Conservation (phyloP, 1,284 basidiomycete species). For the Apiotrichum sp. region DNA sequence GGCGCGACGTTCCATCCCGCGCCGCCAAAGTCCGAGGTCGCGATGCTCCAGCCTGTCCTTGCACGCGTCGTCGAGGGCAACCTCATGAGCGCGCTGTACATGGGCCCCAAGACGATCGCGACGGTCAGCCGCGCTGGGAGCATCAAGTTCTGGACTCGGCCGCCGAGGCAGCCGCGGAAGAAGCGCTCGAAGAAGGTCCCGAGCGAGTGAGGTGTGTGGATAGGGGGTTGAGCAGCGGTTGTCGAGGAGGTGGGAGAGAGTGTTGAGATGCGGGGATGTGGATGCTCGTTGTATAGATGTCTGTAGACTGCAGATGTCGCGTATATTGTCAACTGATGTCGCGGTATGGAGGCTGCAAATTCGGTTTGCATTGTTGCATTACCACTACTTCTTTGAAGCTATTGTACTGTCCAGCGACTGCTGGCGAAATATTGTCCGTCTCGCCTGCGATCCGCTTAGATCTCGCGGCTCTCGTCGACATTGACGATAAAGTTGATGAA, state of each 20-base stretch:
- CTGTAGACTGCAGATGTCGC: too few species aligned
- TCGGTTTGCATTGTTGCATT: too few species aligned
- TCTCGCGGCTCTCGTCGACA: slow-evolving; percentile 33
- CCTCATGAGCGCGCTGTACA: slow-evolving; percentile 62
- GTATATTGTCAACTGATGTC: too few species aligned
- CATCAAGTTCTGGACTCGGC: slow-evolving; percentile 76
- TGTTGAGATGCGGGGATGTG: not conserved
- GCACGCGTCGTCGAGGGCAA: slow-evolving; percentile 72
- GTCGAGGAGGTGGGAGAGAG: not conserved
- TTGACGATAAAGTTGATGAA: slow-evolving; percentile 40
- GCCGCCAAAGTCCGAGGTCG: slow-evolving; percentile 79
- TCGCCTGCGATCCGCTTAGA: slow-evolving; percentile 7
- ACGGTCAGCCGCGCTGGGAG: slow-evolving; percentile 66
- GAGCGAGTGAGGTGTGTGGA: not conserved
- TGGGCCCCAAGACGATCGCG: slow-evolving; percentile 67
- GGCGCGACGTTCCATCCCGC: slow-evolving; percentile 69
- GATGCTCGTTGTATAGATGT: not conserved
- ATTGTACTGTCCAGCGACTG: too few species aligned
- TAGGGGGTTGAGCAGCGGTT: not conserved
- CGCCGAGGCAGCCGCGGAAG: slow-evolving; percentile 39
- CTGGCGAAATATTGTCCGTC: too few species aligned
- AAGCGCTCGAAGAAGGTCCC: not conserved
- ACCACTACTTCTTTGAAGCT: too few species aligned
- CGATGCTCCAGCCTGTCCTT: slow-evolving; percentile 82
- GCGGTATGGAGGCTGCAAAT: too few species aligned